Evolutionary conservation across 371 early-diverging fungal species (phyloP), one percentile per base, ranked within the genome.

Genomic region (Blakeslea trispora): DNA sequence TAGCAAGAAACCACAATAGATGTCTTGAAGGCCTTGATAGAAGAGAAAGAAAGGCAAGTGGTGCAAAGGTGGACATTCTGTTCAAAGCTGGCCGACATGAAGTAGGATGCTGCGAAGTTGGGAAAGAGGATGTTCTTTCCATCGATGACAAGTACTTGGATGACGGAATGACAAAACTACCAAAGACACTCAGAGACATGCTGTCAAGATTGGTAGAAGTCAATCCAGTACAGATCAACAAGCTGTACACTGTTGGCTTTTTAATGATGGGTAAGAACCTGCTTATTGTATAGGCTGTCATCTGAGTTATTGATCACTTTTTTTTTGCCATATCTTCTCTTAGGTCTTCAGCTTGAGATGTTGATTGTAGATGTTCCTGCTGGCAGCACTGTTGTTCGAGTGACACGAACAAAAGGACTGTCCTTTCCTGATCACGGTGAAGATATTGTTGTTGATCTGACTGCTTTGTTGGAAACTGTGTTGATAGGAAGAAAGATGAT

Each of bases 91-190:
- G 39, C 6, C 11, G 39, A 6, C 4, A 28, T 7, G 61, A 61
- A 23, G 19, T 55, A 5, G 61, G 61, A 0, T 50, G 22, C 14
- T 61, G 55, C 40, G 46, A 61, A 55, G 46, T 55, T 9, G 50
- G 54, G 0, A 53, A 53, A 32, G 14, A 54, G 18, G 31, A 28
- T 5, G 28, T 60, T 21, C 35, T 43, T 0, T 14, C 37, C 23
- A 24, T 41, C 1, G 54, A 60, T 44, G 60, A 54, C 31, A 54
- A 60, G 44, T 60, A 60, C 40, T 15, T 60, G 3, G 31, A 60
- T 11, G 50, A 54, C 23, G 54, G 60, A 0, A 28, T 44, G 8
- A 43, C 49, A 8, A 48, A 60, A 24, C 39, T 60, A 21, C 60
- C 60, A 13, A 54, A 60, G 23, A 60, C 50, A 9, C 41, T 54